Conservation (phyloP, 2,329 filamentous ascomycete genomes). For the Camptophora hylomeconis region DNA sequence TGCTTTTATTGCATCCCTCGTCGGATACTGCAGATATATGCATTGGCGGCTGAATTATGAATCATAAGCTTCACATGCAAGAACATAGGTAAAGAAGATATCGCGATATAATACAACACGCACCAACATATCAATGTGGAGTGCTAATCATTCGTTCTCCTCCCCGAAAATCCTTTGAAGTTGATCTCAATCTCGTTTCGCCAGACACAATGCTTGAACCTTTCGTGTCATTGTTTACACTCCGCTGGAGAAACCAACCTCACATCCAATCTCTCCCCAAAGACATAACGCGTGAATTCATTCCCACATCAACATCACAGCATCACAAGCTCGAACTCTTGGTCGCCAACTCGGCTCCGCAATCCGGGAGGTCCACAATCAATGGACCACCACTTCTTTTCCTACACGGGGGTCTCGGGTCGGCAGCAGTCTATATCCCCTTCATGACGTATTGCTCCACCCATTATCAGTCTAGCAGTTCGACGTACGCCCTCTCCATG, state of each 20-base stretch:
- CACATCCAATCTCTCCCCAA: constrained; percentile 21
- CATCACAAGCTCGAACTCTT: constrained; percentile 45
- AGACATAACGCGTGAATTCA: constrained; percentile 31
- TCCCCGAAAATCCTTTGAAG: no score
- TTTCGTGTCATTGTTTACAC: constrained; percentile 5
- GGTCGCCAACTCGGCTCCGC: constrained; percentile 1
- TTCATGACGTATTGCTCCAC: constrained; percentile 38
- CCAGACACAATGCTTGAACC: constrained; percentile 5
- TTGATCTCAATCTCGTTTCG: no score
- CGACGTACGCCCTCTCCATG: constrained; percentile 40
- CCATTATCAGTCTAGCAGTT: constrained; percentile 25
- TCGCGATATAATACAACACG: no score
- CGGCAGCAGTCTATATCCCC: constrained; percentile 39
- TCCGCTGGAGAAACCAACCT: constrained; percentile 6
- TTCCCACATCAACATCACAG: constrained; percentile 29
- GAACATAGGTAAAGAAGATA: no score
- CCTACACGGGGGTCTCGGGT: constrained; percentile 42
- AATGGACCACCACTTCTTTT: constrained; percentile 34
- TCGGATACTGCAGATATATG: no score
- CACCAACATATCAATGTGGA: no score
- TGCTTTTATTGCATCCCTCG: no score
- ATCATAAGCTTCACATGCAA: no score
- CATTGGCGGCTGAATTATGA: no score
- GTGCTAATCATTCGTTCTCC: no score
- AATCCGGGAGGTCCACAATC: constrained; percentile 23